Conservation (phyloP, 306 rosid species). For the Prunus dulcis region DNA sequence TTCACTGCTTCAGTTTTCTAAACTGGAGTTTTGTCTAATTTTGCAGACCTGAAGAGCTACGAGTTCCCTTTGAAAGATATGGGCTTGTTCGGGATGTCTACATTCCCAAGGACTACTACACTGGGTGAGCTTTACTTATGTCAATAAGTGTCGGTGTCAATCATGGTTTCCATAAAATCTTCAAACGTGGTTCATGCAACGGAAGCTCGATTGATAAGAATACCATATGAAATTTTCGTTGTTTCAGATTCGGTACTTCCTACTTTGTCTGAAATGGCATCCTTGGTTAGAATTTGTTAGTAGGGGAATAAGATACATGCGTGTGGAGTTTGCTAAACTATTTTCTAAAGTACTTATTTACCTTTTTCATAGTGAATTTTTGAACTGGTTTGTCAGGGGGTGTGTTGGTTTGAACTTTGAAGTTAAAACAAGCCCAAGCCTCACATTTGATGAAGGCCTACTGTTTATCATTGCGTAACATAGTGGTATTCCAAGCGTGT, state of each 20-base stretch:
- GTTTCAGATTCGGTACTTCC: constrained; percentile 12
- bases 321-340: constrained; percentile 13
- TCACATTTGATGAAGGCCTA: constrained; percentile 77
- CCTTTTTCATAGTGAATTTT: constrained; percentile 45
- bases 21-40: constrained; percentile 6
- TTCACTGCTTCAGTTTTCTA: neutral
- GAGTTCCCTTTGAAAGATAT: constrained; percentile 82
- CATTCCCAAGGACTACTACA: constrained; percentile 88
- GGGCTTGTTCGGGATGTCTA: constrained; percentile 94
- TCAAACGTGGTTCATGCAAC: neutral
- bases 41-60: constrained; percentile 77
- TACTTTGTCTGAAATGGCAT: neutral
- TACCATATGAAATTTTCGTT: constrained; percentile 3
- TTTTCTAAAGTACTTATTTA: constrained; percentile 22
- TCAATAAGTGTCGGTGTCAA: neutral
- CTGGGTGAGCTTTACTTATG: constrained; percentile 60
- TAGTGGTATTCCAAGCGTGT: constrained; percentile 70
- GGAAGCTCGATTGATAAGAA: constrained; percentile 24
- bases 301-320: constrained; percentile 30
- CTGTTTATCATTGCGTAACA: constrained; percentile 76
- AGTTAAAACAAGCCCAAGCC: constrained; percentile 98
- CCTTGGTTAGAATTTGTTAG: constrained; percentile 12
- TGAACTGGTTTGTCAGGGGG: constrained; percentile 99
- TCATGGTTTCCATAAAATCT: neutral
- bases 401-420: constrained; percentile 95